Evolutionary conservation across 257 asterid species (phyloP).

Genomic region (Orobanche coerulescens): DNA sequence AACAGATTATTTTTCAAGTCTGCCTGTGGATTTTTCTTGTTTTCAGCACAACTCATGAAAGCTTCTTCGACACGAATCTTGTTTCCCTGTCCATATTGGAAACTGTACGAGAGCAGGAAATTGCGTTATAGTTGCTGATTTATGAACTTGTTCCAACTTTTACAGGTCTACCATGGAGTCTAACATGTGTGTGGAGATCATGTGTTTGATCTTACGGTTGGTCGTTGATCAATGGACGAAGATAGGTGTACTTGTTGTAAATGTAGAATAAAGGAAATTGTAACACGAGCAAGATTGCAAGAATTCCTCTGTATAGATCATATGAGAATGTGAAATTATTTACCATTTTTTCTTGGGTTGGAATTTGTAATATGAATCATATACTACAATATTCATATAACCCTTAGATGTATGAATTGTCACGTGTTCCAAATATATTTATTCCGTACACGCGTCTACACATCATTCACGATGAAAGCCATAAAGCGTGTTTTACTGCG

Average conservation of each 20-base stretch:
- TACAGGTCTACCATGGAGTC: conserved; percentile 31
- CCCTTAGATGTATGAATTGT: too few species aligned
- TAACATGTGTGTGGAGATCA: conserved; percentile 1
- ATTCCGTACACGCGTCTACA: too few species aligned
- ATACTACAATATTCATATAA: too few species aligned
- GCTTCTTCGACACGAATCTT: neutral
- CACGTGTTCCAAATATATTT: too few species aligned
- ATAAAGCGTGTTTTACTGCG: too few species aligned
- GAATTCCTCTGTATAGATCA: neutral
- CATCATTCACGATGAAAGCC: too few species aligned
- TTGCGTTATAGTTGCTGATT: too few species aligned
- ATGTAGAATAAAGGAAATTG: neutral
- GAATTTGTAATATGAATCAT: too few species aligned
- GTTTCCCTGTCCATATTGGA: neutral
- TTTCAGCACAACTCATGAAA: too few species aligned
- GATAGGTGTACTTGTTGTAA: neutral
- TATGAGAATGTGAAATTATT: neutral
- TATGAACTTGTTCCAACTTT: neutral
- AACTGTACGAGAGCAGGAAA: neutral
- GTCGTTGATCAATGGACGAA: neutral
- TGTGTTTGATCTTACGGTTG: neutral
- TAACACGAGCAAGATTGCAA: neutral
- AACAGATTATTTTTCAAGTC: too few species aligned
- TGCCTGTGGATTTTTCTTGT: neutral
- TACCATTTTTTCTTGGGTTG: too few species aligned